These are phyloP conservation scores for Pseudevernia furfuracea DNA, from an alignment of 495 filamentous ascomycete species.

Conservation along the genomic window DNA sequence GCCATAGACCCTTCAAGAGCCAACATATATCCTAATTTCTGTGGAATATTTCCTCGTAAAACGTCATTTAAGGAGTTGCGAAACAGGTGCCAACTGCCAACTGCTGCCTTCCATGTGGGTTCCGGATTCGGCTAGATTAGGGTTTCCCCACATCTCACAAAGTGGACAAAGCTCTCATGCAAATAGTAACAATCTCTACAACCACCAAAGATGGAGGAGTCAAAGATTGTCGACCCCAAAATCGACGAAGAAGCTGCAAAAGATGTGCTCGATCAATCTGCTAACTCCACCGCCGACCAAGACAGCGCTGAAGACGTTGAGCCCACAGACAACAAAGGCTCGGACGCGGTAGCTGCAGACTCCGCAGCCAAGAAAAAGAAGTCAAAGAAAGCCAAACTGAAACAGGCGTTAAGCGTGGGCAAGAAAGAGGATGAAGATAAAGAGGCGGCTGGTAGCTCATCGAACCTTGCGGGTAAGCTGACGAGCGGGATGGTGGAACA, in stretches of 20 bases:
- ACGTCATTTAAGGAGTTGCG: neutral
- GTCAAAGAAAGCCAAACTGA: conserved; percentile 27
- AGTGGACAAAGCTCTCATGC: neutral
- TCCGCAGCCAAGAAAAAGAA: conserved; percentile 30
- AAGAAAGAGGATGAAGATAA: conserved; percentile 21
- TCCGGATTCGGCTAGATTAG: conserved; percentile 6
- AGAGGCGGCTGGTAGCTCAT: conserved; percentile 23
- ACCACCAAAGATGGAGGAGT: conserved; percentile 21
- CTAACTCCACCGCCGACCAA: conserved; percentile 2
- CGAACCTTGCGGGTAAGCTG: conserved; percentile 35
- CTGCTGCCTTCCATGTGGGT: neutral
- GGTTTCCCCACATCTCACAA: neutral
- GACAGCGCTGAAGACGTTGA: conserved; percentile 21
- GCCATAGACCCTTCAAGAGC: neutral
- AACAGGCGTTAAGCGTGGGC: conserved; percentile 26
- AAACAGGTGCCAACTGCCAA: too few species aligned
- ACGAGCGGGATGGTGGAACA: conserved; percentile 38
- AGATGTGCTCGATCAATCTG: conserved; percentile 8
- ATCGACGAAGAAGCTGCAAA: conserved; percentile 21
- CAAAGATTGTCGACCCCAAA: conserved; percentile 21
- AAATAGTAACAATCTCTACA: neutral
- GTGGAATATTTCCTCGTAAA: neutral
- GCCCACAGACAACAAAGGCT: conserved; percentile 18
- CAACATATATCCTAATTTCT: neutral
- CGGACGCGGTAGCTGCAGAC: conserved; percentile 25